Evolutionary conservation across 1,284 basidiomycete genomes (phyloP), one percentile per base, ranked within the genome.

Genomic region (Jaminaea rosea): DNA sequence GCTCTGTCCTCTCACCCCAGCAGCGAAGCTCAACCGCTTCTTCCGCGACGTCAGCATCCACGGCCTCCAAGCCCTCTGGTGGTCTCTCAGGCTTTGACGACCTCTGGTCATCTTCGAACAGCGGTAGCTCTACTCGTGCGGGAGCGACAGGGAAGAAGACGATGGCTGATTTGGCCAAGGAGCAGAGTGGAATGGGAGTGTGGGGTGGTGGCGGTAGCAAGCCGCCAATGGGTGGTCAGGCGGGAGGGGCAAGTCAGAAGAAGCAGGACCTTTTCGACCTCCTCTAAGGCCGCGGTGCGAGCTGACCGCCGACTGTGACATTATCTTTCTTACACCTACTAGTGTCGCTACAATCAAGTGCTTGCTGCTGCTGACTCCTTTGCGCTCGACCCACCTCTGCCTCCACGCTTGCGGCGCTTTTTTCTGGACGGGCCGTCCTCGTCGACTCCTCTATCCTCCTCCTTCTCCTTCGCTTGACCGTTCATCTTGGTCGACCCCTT

Each of bases 101-200:
- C 72, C 76, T 96, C 55, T 96, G 88, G 87, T 82, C 82, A 17
- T 80, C 90, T 77, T 88, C 34, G 21, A 4, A 4, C 4, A 42
- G 36, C 21, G n/a, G 19, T 13, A 7, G 85, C 28, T 62, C 59
- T 44, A 46, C 63, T 47, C 50, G 29, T 29, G 49, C 4, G 50
- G 37, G 2, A 32, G n/a, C 17, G 32, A 13, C 1, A 65, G 60
- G 59, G 6, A 72, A 73, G 51, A 64, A 67, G 66, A 65, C 65
- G 44, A 69, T 76, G 66, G 72, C 71, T 7, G 66, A 75, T 49
- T 63, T 76, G 50, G 73, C 73, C 49, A 65, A 66, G 55, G 59
- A 72, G 44, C 65, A 74, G 58, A 61, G 62, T 44, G 56, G 56
- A 32, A 59, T 44, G 26, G 63, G 60, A 23, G 46, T 69, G 1